These are phyloP conservation scores for Letharia lupina DNA, from an alignment of 495 filamentous ascomycete genomes.

Conservation along the genomic window DNA sequence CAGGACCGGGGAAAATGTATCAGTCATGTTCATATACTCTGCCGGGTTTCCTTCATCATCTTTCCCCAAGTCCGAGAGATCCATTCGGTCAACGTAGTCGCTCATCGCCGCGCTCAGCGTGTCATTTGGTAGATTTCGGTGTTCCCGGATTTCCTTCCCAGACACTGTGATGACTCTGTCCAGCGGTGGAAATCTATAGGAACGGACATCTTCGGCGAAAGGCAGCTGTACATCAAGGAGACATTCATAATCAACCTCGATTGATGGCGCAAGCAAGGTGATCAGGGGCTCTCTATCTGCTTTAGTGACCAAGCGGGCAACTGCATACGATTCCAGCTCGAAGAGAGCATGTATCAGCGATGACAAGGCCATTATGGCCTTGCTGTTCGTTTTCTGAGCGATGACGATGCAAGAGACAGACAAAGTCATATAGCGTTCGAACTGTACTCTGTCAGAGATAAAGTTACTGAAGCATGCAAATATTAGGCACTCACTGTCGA, in stretches of 20 bases:
- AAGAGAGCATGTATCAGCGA: conserved; percentile 83
- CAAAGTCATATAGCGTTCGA: conserved; percentile 78
- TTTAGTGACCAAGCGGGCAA: conserved; percentile 78
- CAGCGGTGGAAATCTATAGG: conserved; percentile 83
- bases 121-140: conserved; percentile 76
- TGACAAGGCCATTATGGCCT: conserved; percentile 73
- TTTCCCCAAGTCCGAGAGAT: conserved; percentile 54
- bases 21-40: conserved; percentile 72
- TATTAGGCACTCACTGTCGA: conserved; percentile 51
- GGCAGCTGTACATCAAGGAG: conserved; percentile 89
- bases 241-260: conserved; percentile 78
- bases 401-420: conserved; percentile 67
- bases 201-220: conserved; percentile 83
- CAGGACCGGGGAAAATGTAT: conserved; percentile 83
- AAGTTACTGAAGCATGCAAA: conserved; percentile 3
- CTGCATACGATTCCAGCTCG: conserved; percentile 77
- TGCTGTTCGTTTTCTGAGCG: conserved; percentile 61
- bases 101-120: conserved; percentile 72
- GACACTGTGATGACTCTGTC: conserved; percentile 81
- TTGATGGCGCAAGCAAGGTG: conserved; percentile 71
- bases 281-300: conserved; percentile 68
- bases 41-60: conserved; percentile 66
- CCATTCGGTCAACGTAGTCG: conserved; percentile 90
- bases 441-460: conserved; percentile 40
- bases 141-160: conserved; percentile 75